These are phyloP conservation scores for Lactarius pseudohatsudake DNA, from an alignment of 768 basidiomycete species.

Conservation along the genomic window DNA sequence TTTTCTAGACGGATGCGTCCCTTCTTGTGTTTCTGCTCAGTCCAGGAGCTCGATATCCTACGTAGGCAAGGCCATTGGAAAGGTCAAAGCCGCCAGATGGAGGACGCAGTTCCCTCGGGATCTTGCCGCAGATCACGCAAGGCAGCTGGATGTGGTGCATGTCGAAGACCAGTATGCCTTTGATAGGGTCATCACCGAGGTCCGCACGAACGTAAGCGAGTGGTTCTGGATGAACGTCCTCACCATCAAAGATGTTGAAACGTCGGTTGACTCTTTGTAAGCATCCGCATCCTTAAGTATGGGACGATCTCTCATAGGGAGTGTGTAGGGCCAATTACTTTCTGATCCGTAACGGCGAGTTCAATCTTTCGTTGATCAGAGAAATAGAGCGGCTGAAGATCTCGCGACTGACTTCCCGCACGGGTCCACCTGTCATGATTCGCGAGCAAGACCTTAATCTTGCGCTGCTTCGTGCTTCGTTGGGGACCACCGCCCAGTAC, in stretches of 20 bases:
- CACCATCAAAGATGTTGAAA: conserved; percentile 78
- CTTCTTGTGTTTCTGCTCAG: conserved; percentile 69
- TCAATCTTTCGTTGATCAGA: conserved; percentile 76
- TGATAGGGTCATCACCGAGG: conserved; percentile 69
- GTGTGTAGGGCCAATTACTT: conserved; percentile 77
- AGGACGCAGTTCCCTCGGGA: conserved; percentile 72
- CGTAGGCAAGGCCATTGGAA: conserved; percentile 83
- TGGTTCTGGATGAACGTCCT: conserved; percentile 93
- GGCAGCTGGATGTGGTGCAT: conserved; percentile 61
- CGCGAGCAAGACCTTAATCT: conserved; percentile 89
- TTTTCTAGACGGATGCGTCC: conserved; percentile 66
- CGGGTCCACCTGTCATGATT: conserved; percentile 71
- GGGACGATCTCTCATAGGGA: conserved; percentile 18
- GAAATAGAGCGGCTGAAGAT: conserved; percentile 85
- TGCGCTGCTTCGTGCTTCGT: conserved; percentile 80
- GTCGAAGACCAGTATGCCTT: conserved; percentile 78
- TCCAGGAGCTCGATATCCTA: conserved; percentile 82
- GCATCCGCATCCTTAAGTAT: conserved; percentile 33
- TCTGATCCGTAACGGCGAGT: conserved; percentile 85
- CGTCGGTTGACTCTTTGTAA: conserved; percentile 82
- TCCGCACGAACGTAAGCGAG: conserved; percentile 82
- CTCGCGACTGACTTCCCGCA: conserved; percentile 68
- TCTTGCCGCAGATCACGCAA: conserved; percentile 64
- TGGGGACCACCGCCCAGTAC: conserved; percentile 86
- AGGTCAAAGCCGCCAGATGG: conserved; percentile 77